A percentile compares a stretch with the other conserved stretches of the same genome.
These are phyloP conservation scores for Thalassiosira profunda DNA, from an alignment of 108 stramenopile genomes.

Conservation along the genomic window DNA sequence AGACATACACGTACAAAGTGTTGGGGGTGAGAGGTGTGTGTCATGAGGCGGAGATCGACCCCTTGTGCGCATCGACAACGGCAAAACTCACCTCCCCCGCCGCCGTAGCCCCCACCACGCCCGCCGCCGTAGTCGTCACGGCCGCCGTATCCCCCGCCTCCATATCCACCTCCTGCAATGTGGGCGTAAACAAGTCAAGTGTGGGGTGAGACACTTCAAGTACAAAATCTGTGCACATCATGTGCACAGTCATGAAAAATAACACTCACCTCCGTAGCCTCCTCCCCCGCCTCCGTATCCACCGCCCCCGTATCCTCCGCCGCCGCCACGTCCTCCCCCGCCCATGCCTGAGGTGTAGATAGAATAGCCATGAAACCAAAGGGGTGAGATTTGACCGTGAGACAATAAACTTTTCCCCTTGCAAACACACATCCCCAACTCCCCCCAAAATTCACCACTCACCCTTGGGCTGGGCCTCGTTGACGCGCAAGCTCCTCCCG, in stretches of 20 bases:
- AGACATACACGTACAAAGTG: too few species aligned
- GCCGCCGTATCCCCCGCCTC: neutral
- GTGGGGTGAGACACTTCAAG: neutral
- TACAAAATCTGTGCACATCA: slow-evolving; percentile 10
- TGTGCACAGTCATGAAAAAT: neutral
- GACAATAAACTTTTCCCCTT: too few species aligned
- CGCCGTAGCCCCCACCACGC: slow-evolving; percentile 55
- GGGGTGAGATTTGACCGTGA: too few species aligned
- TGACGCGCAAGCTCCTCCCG: slow-evolving; percentile 54
- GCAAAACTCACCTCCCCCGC: slow-evolving; percentile 28
- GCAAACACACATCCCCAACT: too few species aligned
- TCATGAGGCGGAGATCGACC: neutral
- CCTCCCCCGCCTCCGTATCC: slow-evolving; percentile 10
- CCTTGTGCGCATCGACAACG: neutral
- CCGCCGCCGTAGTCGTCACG: slow-evolving; percentile 34
- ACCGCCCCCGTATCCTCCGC: slow-evolving; percentile 8
- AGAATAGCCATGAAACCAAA: too few species aligned
- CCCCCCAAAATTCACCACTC: too few species aligned
- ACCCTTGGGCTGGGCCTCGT: slow-evolving; percentile 91
- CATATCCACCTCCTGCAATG: neutral
- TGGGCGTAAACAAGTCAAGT: neutral
- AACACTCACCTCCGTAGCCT: slow-evolving; percentile 1
- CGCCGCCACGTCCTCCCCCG: neutral
- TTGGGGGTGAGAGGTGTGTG: neutral
- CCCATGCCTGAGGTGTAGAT: too few species aligned